Percentiles rank a stretch among this genome's conserved stretches.
Evolutionary conservation across 495 filamentous ascomycete genomes (phyloP).

Genomic region (Choiromyces venosus): DNA sequence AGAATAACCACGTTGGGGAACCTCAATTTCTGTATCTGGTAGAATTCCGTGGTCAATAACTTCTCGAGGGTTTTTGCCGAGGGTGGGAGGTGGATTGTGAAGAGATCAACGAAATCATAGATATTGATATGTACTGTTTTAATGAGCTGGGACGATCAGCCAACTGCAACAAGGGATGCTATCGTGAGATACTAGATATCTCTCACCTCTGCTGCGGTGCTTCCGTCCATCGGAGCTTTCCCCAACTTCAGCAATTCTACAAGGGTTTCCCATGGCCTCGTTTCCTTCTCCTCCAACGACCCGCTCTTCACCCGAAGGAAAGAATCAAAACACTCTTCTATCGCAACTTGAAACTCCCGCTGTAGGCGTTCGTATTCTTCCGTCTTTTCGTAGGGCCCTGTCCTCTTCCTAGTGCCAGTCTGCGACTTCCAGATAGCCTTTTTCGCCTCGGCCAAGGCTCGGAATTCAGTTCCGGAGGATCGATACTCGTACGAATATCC

Average conservation of each 20-base stretch:
- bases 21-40: not conserved
- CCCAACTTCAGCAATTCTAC: not conserved
- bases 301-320: not conserved
- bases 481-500: not conserved
- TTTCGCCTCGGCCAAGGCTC: not conserved
- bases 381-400: not conserved
- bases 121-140: not conserved
- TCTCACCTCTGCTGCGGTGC: not conserved
- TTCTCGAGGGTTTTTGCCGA: not conserved
- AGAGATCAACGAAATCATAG: not conserved
- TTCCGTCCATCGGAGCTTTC: not conserved
- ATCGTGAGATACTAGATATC: not conserved
- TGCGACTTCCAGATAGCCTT: not conserved
- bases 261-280: not conserved
- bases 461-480: not conserved
- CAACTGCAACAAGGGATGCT: not conserved
- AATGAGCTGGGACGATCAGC: not conserved
- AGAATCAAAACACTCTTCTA: not conserved
- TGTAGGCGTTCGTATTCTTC: not conserved
- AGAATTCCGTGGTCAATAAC: not conserved
- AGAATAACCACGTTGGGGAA: not conserved
- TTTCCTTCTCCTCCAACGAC: not conserved
- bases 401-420: not conserved
- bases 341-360: not conserved
- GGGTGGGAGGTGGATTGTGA: not conserved